Evolutionary conservation across 2,329 filamentous ascomycete species (phyloP).

Genomic region (Exophiala aquamarina): DNA sequence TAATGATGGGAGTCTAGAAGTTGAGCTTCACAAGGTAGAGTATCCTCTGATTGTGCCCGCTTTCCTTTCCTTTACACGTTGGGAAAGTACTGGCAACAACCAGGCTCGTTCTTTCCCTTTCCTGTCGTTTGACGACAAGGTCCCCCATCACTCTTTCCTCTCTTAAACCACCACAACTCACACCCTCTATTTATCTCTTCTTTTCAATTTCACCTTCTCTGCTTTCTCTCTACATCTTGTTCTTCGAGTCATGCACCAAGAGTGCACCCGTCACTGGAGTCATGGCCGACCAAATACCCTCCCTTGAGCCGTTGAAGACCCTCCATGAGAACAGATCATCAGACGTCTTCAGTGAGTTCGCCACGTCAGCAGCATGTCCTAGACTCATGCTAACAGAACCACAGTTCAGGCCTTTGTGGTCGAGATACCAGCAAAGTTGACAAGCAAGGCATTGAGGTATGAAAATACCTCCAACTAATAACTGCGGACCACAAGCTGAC

Average conservation of each 20-base stretch:
- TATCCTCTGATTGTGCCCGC: too few relatives aligned
- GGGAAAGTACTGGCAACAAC: too few relatives aligned
- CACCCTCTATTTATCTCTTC: too few relatives aligned
- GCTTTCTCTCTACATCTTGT: neutral
- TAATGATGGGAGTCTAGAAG: too few relatives aligned
- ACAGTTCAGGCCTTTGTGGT: constrained; percentile 44
- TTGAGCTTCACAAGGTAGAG: too few relatives aligned
- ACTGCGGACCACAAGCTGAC: constrained; percentile 5
- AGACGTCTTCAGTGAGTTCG: constrained; percentile 41
- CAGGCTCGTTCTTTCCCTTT: too few relatives aligned
- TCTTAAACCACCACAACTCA: too few relatives aligned
- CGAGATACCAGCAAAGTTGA: constrained; percentile 45
- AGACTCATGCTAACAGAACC: constrained; percentile 8
- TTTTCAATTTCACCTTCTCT: neutral
- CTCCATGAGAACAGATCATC: constrained; percentile 43
- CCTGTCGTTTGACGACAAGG: too few relatives aligned
- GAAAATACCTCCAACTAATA: constrained; percentile 9
- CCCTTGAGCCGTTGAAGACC: constrained; percentile 41
- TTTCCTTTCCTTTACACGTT: too few relatives aligned
- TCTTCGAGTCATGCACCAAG: constrained; percentile 12
- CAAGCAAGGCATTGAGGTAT: constrained; percentile 46
- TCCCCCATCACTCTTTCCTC: too few relatives aligned
- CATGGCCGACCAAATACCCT: constrained; percentile 20
- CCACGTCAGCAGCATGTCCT: neutral
- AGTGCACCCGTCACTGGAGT: constrained; percentile 7